These are phyloP conservation scores for Dioszegia hungarica DNA, from an alignment of 768 basidiomycete genomes.

Conservation along the genomic window DNA sequence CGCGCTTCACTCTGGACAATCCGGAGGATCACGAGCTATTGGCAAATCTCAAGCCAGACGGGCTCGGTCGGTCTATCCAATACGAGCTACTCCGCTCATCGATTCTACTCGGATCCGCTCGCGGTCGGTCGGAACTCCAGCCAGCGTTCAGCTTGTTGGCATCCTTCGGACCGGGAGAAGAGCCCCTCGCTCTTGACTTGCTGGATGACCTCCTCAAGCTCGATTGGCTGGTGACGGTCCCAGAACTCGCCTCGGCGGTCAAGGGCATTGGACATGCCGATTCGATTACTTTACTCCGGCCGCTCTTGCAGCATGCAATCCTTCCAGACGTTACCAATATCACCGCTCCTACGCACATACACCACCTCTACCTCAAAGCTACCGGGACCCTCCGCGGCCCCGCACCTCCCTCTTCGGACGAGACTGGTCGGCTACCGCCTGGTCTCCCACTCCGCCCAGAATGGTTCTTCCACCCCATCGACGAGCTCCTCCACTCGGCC, in stretches of 20 bases:
- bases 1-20: not conserved
- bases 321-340: slow-evolving; percentile 32
- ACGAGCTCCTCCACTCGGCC: slow-evolving; percentile 75
- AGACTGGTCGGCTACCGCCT: not conserved
- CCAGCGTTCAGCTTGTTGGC: not conserved
- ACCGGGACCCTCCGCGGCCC: slow-evolving; percentile 57
- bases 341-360: slow-evolving; percentile 25
- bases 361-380: slow-evolving; percentile 49
- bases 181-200: slow-evolving; percentile 56
- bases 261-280: slow-evolving; percentile 26
- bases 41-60: not conserved
- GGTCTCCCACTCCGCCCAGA: slow-evolving; percentile 54
- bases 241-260: not conserved
- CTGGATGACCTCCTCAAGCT: slow-evolving; percentile 34
- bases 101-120: not conserved
- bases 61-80: not conserved
- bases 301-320: slow-evolving; percentile 44
- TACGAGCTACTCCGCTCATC: slow-evolving; percentile 7
- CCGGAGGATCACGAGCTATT: not conserved
- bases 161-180: slow-evolving; percentile 63
- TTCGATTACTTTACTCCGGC: slow-evolving; percentile 43
- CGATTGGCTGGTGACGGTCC: not conserved
- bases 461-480: slow-evolving; percentile 66
- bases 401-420: not conserved
- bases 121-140: not conserved